phyloP scores from a whole-genome alignment of 768 basidiomycete genomes.

The Asterophora lycoperdoides region DNA sequence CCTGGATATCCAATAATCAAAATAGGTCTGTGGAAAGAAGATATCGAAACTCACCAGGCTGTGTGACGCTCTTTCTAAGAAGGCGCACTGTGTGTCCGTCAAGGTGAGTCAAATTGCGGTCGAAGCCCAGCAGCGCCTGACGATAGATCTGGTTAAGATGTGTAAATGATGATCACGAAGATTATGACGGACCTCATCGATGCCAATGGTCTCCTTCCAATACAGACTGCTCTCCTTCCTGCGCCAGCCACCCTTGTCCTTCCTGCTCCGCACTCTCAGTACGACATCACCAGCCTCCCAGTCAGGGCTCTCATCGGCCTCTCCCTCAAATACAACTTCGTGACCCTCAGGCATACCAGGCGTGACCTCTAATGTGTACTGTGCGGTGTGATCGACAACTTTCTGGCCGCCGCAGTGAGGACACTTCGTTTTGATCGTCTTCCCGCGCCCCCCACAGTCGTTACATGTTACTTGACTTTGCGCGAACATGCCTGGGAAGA shows the following conservation, averaged over 20 bases:
- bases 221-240: conserved; percentile 90
- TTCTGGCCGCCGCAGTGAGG: conserved; percentile 81
- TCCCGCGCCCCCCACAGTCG: conserved; percentile 82
- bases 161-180: not conserved
- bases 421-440: conserved; percentile 71
- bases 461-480: conserved; percentile 82
- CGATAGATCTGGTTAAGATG: not conserved
- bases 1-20: conserved; percentile 38
- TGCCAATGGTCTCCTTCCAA: conserved; percentile 86
- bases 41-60: conserved; percentile 60
- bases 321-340: conserved; percentile 93
- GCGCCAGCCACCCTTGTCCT: conserved; percentile 75
- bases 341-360: conserved; percentile 91
- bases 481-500: conserved; percentile 96
- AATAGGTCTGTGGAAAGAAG: not conserved
- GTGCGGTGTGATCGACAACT: conserved; percentile 74
- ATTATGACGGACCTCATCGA: conserved; percentile 71
- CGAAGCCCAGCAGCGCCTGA: conserved; percentile 95
- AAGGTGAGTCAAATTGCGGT: conserved; percentile 85
- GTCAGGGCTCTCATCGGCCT: conserved; percentile 93
- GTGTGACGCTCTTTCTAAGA: conserved; percentile 76
- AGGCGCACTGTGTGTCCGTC: conserved; percentile 80
- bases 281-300: conserved; percentile 96
- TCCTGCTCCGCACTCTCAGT: conserved; percentile 74
- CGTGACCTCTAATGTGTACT: conserved; percentile 80